Evolutionary conservation across 2,329 filamentous ascomycete species (phyloP).

Genomic region (Coniochaeta sp.): DNA sequence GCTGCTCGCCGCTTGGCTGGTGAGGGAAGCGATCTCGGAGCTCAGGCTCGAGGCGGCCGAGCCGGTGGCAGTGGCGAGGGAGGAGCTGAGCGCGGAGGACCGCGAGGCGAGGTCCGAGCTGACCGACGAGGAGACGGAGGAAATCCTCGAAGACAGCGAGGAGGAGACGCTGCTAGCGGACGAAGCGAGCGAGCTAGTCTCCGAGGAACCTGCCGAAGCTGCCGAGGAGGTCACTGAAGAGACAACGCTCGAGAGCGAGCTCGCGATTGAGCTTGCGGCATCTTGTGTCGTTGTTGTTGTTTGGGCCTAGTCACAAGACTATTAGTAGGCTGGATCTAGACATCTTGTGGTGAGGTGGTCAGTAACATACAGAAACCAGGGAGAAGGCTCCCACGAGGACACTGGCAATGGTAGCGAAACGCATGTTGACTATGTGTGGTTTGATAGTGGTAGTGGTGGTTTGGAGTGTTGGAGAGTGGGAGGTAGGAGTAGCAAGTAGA

Average conservation of each 20-base stretch:
- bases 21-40: slow-evolving; percentile 5
- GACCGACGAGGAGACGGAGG: slow-evolving; percentile 15
- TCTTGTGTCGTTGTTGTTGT: slow-evolving; percentile 1
- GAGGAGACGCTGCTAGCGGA: slow-evolving; percentile 7
- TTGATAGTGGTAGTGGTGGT: not conserved
- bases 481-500: not conserved
- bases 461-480: not conserved
- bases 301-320: slow-evolving; percentile 13
- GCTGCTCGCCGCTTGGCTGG: slow-evolving; percentile 8
- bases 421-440: slow-evolving; percentile 28
- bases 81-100: slow-evolving; percentile 18
- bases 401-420: slow-evolving; percentile 29
- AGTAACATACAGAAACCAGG: slow-evolving; percentile 16
- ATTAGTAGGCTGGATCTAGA: not conserved
- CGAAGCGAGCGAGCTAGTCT: slow-evolving; percentile 11
- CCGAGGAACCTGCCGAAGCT: slow-evolving; percentile 15
- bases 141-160: slow-evolving; percentile 6
- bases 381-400: slow-evolving; percentile 22
- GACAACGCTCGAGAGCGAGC: slow-evolving; percentile 3
- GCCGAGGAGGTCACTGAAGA: slow-evolving; percentile 7
- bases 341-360: not conserved
- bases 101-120: slow-evolving; percentile 16
- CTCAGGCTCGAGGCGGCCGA: slow-evolving; percentile 11
- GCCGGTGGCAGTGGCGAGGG: slow-evolving; percentile 19
- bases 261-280: slow-evolving; percentile 7